A percentile compares a stretch with the other conserved stretches of the same genome.
phyloP scores from a whole-genome alignment of 495 filamentous ascomycete genomes.

The Penicillium ucsense region DNA sequence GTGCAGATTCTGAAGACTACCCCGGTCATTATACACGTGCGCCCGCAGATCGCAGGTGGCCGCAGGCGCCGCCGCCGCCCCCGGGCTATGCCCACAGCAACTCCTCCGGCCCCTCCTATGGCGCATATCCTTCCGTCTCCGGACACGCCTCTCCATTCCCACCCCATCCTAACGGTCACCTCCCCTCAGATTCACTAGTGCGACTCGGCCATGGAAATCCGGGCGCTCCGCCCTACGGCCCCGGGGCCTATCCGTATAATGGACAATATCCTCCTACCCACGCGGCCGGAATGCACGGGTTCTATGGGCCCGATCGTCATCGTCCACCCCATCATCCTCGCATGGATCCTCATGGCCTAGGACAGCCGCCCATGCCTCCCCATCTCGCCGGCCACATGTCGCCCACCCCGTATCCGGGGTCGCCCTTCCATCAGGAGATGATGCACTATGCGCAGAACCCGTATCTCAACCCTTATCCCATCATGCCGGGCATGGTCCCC shows the following conservation, averaged over 20 bases:
- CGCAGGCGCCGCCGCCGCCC: slow-evolving; percentile 22
- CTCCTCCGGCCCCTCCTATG: slow-evolving; percentile 33
- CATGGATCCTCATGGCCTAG: slow-evolving; percentile 19
- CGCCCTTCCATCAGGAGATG: slow-evolving; percentile 37
- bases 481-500: slow-evolving; percentile 33
- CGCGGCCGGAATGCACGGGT: slow-evolving; percentile 24
- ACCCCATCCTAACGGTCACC: slow-evolving; percentile 14
- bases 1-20: slow-evolving; percentile 46
- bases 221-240: slow-evolving; percentile 23
- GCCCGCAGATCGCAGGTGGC: slow-evolving; percentile 29
- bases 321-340: slow-evolving; percentile 18
- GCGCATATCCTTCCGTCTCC: slow-evolving; percentile 10
- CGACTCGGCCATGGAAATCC: slow-evolving; percentile 30
- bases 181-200: slow-evolving; percentile 32
- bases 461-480: slow-evolving; percentile 30
- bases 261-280: slow-evolving; percentile 28
- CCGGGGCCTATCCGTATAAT: slow-evolving; percentile 24
- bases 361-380: slow-evolving; percentile 23
- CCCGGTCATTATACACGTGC: slow-evolving; percentile 24
- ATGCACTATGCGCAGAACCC: slow-evolving; percentile 35
- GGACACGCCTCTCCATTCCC: slow-evolving; percentile 19
- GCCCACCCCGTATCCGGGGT: slow-evolving; percentile 23
- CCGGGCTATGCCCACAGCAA: slow-evolving; percentile 40
- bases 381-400: slow-evolving; percentile 20
- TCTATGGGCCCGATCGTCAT: slow-evolving; percentile 28